phyloP scores from a whole-genome alignment of 1,284 basidiomycete genomes.

The Boletus semigastroideus region DNA sequence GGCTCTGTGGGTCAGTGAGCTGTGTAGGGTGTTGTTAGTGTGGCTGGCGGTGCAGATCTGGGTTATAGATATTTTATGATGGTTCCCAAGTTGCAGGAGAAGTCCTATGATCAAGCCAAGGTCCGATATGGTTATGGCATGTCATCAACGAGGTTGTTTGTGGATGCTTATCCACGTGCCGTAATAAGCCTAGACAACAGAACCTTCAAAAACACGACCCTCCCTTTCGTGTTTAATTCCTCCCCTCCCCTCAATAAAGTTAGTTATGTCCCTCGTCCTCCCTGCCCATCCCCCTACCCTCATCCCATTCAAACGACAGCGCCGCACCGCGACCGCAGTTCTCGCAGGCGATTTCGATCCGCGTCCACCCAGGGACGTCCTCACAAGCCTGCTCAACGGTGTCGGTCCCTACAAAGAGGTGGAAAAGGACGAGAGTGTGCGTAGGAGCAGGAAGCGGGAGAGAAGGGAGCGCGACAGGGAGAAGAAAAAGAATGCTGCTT shows the following conservation, averaged over 20 bases:
- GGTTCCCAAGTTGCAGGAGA: constrained; percentile 27
- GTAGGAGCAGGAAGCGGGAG: constrained; percentile 50
- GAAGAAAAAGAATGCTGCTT: constrained; percentile 25
- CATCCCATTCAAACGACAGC: constrained; percentile 46
- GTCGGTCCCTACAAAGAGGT: constrained; percentile 61
- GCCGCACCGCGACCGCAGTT: constrained; percentile 71
- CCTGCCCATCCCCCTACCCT: constrained; percentile 28
- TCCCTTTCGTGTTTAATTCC: constrained; percentile 25
- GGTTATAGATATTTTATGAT: constrained; percentile 27
- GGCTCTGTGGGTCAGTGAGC: not conserved
- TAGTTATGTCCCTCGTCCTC: constrained; percentile 36
- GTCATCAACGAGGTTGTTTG: constrained; percentile 36
- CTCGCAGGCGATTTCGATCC: constrained; percentile 72
- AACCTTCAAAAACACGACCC: constrained; percentile 35
- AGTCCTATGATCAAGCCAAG: constrained; percentile 18
- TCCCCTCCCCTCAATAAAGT: constrained; percentile 9
- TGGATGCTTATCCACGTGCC: constrained; percentile 36
- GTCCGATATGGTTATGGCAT: constrained; percentile 32
- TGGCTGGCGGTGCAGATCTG: constrained; percentile 13
- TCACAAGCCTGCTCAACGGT: constrained; percentile 75
- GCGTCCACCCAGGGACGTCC: constrained; percentile 63
- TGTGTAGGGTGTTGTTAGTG: constrained; percentile 10
- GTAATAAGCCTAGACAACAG: constrained; percentile 38
- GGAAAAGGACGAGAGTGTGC: constrained; percentile 56
- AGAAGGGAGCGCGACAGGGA: constrained; percentile 49